These are phyloP conservation scores for Croton setiger DNA, from an alignment of 441 rosid genomes.

Conservation along the genomic window DNA sequence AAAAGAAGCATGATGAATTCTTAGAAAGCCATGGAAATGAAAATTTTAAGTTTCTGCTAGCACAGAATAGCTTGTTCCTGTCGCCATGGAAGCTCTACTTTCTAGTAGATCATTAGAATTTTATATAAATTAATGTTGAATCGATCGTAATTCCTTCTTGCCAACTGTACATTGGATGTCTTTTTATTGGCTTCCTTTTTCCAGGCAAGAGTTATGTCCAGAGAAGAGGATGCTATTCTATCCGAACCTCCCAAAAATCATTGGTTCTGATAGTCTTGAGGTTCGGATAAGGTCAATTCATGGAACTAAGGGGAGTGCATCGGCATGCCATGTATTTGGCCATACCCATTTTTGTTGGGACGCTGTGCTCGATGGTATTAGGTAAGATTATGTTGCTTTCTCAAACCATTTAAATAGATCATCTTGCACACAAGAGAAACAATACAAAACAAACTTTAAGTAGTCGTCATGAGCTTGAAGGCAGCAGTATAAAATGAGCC, in stretches of 20 bases:
- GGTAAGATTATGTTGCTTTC: constrained; percentile 27
- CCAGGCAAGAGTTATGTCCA: constrained; percentile 73
- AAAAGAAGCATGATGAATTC: neutral
- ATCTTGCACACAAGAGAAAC: neutral
- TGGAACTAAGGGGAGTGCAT: constrained; percentile 27
- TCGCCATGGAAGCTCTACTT: neutral
- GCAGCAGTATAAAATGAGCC: neutral
- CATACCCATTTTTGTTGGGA: constrained; percentile 83
- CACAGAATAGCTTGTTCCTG: neutral
- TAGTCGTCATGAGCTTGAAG: neutral
- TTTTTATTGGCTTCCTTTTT: constrained; percentile 2
- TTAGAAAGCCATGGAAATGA: neutral
- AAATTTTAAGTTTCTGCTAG: neutral
- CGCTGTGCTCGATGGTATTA: constrained; percentile 56
- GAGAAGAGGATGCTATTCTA: constrained; percentile 71
- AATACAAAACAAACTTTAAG: neutral
- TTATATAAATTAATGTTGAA: neutral
- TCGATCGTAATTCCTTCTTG: neutral
- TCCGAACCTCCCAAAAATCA: constrained; percentile 62
- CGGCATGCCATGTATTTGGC: constrained; percentile 60
- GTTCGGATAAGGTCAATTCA: constrained; percentile 53
- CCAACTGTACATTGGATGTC: neutral
- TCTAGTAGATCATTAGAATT: neutral
- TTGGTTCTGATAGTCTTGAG: constrained; percentile 64
- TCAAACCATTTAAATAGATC: neutral